phyloP scores from a whole-genome alignment of 257 asterid species.

The Gentiana straminea region DNA sequence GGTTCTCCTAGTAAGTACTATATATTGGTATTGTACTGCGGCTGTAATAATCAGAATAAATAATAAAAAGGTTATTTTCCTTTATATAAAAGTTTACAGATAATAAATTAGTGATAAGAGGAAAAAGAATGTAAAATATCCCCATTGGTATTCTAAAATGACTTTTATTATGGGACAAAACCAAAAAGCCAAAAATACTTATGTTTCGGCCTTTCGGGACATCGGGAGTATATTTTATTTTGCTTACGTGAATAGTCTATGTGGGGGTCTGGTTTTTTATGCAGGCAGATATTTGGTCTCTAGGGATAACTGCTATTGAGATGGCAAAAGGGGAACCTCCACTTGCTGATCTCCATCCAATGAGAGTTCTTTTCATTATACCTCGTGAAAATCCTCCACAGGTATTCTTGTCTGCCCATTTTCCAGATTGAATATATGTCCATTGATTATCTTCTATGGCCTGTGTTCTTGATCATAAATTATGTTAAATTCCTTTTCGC shows the following conservation, averaged over 20 bases:
- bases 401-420: slow-evolving; percentile 27
- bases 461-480: not conserved
- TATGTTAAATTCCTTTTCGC: not conserved
- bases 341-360: slow-evolving; percentile 97
- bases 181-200: too few species aligned
- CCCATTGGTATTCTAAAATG: too few species aligned
- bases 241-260: not conserved
- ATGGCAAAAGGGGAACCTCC: slow-evolving; percentile 99
- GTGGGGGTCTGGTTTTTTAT: slow-evolving; percentile 17
- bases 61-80: too few species aligned
- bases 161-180: too few species aligned
- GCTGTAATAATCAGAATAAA: too few species aligned
- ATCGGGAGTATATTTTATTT: too few species aligned
- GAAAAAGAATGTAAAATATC: too few species aligned
- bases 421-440: not conserved
- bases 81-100: too few species aligned
- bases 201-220: too few species aligned
- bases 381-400: slow-evolving; percentile 99
- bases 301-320: slow-evolving; percentile 95
- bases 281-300: slow-evolving; percentile 99
- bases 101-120: too few species aligned
- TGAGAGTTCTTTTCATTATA: slow-evolving; percentile 98
- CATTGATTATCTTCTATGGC: not conserved
- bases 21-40: too few species aligned
- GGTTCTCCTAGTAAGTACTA: too few species aligned